Conservation (phyloP, 257 asterid species). For the Petunia secreta region DNA sequence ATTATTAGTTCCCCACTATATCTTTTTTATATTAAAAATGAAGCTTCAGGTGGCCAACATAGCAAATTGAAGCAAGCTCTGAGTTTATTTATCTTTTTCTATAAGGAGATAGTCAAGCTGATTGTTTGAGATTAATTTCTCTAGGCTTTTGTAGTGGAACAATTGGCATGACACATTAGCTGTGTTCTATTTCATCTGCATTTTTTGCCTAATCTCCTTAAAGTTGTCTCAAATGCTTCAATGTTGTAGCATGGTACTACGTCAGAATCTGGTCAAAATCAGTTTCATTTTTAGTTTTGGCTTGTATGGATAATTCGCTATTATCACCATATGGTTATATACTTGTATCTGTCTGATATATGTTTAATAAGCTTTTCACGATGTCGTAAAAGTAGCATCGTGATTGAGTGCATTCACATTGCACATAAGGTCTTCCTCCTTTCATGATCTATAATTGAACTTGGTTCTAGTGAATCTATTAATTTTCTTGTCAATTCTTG, state of each 20-base stretch:
- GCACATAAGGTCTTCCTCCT: not conserved
- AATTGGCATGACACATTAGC: not conserved
- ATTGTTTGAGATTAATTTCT: constrained; percentile 15
- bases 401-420: not conserved
- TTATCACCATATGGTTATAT: not conserved
- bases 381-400: not conserved
- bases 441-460: not conserved
- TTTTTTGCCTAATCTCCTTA: not conserved
- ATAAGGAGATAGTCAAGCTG: not conserved
- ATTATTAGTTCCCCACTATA: not conserved
- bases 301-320: not conserved
- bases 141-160: not conserved
- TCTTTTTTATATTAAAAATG: not conserved
- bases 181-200: constrained; percentile 6
- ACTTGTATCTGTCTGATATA: not conserved
- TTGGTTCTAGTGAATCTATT: not conserved
- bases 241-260: constrained; percentile 11
- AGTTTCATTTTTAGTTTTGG: not conserved
- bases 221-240: not conserved
- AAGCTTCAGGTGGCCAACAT: constrained; percentile 11
- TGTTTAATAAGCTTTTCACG: not conserved
- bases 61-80: not conserved
- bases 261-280: not conserved
- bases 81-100: not conserved
- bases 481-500: constrained; percentile 11